These are phyloP conservation scores for Aspergillus sp. DNA, from an alignment of 2,329 filamentous ascomycete species.

Conservation along the genomic window DNA sequence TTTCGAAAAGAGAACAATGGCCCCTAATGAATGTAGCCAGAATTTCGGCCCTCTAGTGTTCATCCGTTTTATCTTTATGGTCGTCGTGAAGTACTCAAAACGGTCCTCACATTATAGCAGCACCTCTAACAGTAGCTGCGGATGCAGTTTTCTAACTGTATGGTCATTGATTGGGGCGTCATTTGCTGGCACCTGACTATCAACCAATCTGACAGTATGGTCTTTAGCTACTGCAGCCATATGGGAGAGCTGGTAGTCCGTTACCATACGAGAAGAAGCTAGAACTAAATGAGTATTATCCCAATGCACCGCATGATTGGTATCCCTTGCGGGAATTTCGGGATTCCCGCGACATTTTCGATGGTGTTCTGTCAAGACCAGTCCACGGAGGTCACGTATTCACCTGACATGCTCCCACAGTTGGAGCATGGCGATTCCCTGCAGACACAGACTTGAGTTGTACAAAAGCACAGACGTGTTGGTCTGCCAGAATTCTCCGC, in stretches of 20 bases:
- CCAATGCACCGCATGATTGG: background rate
- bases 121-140: background rate
- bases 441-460: slow-evolving; percentile 9
- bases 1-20: background rate
- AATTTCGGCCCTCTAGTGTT: background rate
- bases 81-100: background rate
- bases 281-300: background rate
- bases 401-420: background rate
- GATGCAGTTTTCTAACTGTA: background rate
- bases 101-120: background rate
- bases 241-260: background rate
- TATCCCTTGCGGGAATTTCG: background rate
- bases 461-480: slow-evolving; percentile 5
- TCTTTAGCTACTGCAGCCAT: background rate
- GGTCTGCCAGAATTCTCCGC: background rate
- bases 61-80: background rate
- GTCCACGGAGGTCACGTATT: slow-evolving; percentile 7
- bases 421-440: background rate
- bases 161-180: slow-evolving; percentile 1
- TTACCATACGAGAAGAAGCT: background rate
- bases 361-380: background rate
- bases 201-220: background rate
- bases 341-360: background rate
- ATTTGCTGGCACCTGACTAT: slow-evolving; percentile 5
- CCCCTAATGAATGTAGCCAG: too few species aligned